Base-by-base conservation (phyloP, 164 flowering plant genomes). In the Houttuynia cordata region DNA sequence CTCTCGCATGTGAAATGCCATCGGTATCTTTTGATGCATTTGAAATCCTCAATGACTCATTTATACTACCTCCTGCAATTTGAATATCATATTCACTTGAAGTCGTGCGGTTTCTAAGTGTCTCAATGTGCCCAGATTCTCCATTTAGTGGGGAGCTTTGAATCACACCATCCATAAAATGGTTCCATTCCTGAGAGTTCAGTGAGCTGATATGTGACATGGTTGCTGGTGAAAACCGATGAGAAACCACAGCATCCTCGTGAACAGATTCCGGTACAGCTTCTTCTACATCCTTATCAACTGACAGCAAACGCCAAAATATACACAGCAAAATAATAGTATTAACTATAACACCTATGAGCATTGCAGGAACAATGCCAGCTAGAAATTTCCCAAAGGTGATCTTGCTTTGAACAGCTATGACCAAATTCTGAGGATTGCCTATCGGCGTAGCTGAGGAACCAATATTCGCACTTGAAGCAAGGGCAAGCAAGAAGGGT, bases 391-490 rank as follows among this genome's bases (percentile, higher is more conserved):
- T 37, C 21, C 89, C 91, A 24, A 92, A 92, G 1, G 89, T 64
- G n/a, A 92, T 87, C 51, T 67, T 69, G 68, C 98, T 81, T 65
- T 79, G 79, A 22, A 84, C 76, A 34, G 96, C 95, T 60, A 92
- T 92, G 9, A 92, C 96, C 60, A 92, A 73, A 65, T 92, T 92
- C 53, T 88, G 96, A 0, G 98, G 98, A 64, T 88, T 92, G 5
- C 96, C 98, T 53, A 92, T 92, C 0, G 98, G 98, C 30, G 98
- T 89, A 1, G 96, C 90, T 7, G 98, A 70, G 19, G 96, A 89
- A 23, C 96, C 96, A 34, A 92, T 87, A 68, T 87, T 89, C 0
- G 96, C 93, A 64, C 95, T 87, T 5, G 96, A 81, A 24, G 98
- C 98, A 59, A 92, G 74, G 25, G 98, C 96, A 20, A 92, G 74